These are phyloP conservation scores for Castanea sativa DNA, from an alignment of 306 rosid species.

Conservation along the genomic window DNA sequence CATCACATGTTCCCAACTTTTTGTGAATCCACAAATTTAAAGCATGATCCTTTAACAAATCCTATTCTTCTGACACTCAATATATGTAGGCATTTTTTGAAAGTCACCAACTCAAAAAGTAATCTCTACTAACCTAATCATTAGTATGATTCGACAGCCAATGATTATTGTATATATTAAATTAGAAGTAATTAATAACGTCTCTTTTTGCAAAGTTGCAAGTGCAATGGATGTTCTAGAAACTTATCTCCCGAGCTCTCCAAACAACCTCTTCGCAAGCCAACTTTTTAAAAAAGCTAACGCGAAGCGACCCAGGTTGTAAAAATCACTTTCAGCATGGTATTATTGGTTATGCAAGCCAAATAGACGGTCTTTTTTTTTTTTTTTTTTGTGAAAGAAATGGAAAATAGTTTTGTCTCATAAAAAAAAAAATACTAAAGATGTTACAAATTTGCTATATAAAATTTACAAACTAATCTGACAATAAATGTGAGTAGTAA, in stretches of 20 bases:
- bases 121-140: neutral
- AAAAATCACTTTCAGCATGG: no score
- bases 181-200: neutral
- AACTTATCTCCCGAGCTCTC: neutral
- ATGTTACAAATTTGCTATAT: no score
- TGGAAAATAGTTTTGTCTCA: no score
- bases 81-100: neutral
- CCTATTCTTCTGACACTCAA: neutral
- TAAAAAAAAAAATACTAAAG: no score
- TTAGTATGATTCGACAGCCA: neutral
- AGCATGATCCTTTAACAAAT: neutral
- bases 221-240: neutral
- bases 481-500: no score
- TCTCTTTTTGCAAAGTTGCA: neutral
- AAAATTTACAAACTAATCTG: no score
- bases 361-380: no score
- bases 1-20: neutral
- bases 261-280: neutral
- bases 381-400: no score
- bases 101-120: neutral
- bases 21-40: neutral
- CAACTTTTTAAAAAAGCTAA: no score
- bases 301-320: no score
- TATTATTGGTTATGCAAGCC: no score
- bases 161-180: no score